Conservation (phyloP, 805 yeast genomes). For the Suhomyces canberraensis region DNA sequence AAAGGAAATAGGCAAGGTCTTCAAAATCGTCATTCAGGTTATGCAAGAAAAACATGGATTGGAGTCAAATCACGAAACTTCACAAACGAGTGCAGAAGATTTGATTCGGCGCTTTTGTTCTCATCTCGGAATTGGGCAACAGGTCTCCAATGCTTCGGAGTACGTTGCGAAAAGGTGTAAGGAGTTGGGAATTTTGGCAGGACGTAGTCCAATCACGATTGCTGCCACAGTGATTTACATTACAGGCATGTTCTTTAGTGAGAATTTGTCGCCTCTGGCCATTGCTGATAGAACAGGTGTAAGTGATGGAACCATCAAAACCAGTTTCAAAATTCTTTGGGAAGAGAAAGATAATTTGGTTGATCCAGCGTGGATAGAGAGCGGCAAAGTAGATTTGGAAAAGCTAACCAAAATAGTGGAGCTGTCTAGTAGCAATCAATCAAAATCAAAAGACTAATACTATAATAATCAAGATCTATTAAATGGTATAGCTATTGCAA, state of each 20-base stretch:
- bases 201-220: constrained; percentile 94
- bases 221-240: constrained; percentile 97
- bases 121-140: constrained; percentile 81
- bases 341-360: constrained; percentile 64
- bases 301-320: constrained; percentile 94
- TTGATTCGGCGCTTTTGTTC: constrained; percentile 95
- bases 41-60: constrained; percentile 55
- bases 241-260: constrained; percentile 82
- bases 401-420: constrained; percentile 34
- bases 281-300: constrained; percentile 94
- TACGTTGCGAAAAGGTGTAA: constrained; percentile 85
- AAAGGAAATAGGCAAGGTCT: constrained; percentile 90
- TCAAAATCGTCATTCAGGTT: constrained; percentile 69
- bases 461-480: too few species aligned
- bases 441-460: too few species aligned
- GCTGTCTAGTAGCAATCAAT: too few species aligned
- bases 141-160: constrained; percentile 89
- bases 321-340: constrained; percentile 78
- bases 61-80: constrained; percentile 51
- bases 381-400: constrained; percentile 60
- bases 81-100: constrained; percentile 91
- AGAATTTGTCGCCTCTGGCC: constrained; percentile 68
- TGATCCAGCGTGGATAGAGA: constrained; percentile 70
- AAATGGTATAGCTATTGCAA: too few species aligned
- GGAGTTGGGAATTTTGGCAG: constrained; percentile 90